Conservation (phyloP, 2,329 filamentous ascomycete species). For the Paecilomyces fulvus region DNA sequence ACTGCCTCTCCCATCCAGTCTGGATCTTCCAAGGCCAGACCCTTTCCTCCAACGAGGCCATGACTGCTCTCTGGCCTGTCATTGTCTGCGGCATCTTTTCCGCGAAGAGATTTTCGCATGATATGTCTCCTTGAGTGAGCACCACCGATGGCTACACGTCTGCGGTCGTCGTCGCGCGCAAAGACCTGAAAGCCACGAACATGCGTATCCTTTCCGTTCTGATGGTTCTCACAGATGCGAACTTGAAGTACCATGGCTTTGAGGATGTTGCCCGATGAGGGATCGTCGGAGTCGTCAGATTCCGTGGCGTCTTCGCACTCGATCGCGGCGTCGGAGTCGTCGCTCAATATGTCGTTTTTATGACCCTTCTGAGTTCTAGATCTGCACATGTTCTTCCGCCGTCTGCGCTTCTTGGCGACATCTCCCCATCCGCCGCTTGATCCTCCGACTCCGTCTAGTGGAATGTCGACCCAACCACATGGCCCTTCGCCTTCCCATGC, state of each 20-base stretch:
- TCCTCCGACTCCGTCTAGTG: slow-evolving; percentile 38
- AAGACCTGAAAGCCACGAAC: slow-evolving; percentile 87
- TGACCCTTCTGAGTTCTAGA: slow-evolving; percentile 8
- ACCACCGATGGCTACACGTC: slow-evolving; percentile 19
- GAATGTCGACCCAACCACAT: slow-evolving; percentile 83
- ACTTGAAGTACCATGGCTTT: slow-evolving; percentile 86
- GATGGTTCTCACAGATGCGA: slow-evolving; percentile 88
- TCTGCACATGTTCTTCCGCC: slow-evolving; percentile 13
- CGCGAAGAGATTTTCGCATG: slow-evolving; percentile 21
- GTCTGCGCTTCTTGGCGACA: slow-evolving; percentile 1
- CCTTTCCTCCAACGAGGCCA: slow-evolving; percentile 9
- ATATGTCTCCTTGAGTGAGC: slow-evolving; percentile 20
- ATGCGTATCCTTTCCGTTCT: slow-evolving; percentile 99
- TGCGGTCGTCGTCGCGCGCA: slow-evolving; percentile 38
- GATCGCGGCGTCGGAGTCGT: slow-evolving; percentile 10
- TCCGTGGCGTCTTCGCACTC: slow-evolving; percentile 20
- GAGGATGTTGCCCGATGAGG: slow-evolving; percentile 61
- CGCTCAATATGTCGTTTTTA: slow-evolving; percentile 3
- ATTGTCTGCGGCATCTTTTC: slow-evolving; percentile 14
- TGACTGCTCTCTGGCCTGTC: slow-evolving; percentile 10
- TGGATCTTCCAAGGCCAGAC: slow-evolving; percentile 32
- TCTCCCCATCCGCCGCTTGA: slow-evolving; percentile 13
- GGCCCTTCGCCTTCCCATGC: slow-evolving; percentile 71
- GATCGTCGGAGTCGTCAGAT: slow-evolving; percentile 20
- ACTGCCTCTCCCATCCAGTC: slow-evolving; percentile 44